Evolutionary conservation across 2,329 filamentous ascomycete species (phyloP).

Genomic region (Penicillium sclerotigenum): DNA sequence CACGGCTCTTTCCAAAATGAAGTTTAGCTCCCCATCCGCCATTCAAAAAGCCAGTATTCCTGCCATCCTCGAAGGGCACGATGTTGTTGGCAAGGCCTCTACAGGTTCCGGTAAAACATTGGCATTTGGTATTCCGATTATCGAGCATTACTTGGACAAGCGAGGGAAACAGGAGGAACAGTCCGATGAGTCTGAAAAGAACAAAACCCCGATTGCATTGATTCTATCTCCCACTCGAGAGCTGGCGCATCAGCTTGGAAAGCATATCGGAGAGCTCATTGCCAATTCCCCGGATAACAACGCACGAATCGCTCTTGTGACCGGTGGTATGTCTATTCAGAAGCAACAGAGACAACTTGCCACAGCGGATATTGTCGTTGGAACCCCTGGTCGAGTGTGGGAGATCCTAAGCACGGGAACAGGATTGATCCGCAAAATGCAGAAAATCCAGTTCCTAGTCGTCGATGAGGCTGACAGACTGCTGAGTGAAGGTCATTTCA

Average conservation of each 20-base stretch:
- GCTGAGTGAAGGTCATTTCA: slow-evolving; percentile 89
- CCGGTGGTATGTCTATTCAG: slow-evolving; percentile 86
- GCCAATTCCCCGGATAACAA: slow-evolving; percentile 59
- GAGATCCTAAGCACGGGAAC: slow-evolving; percentile 79
- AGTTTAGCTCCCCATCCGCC: slow-evolving; percentile 73
- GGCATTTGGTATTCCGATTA: slow-evolving; percentile 88
- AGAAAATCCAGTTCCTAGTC: slow-evolving; percentile 74
- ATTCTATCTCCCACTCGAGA: slow-evolving; percentile 91
- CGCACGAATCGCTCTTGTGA: slow-evolving; percentile 73
- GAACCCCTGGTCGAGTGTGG: slow-evolving; percentile 89
- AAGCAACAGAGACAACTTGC: slow-evolving; percentile 86
- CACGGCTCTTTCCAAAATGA: slow-evolving; percentile 71
- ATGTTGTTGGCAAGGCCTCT: slow-evolving; percentile 92
- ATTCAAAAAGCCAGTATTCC: slow-evolving; percentile 83
- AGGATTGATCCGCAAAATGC: slow-evolving; percentile 67
- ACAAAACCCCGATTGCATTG: slow-evolving; percentile 62
- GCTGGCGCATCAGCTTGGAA: slow-evolving; percentile 83
- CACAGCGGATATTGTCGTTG: slow-evolving; percentile 87
- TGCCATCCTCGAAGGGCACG: slow-evolving; percentile 74
- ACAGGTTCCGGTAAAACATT: slow-evolving; percentile 97
- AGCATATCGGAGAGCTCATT: slow-evolving; percentile 76
- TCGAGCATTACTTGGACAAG: slow-evolving; percentile 72
- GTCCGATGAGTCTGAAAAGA: slow-evolving; percentile 39
- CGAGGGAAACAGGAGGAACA: slow-evolving; percentile 36
- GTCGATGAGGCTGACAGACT: slow-evolving; percentile 93